Conservation (phyloP, 495 filamentous ascomycete genomes). For the Podospora anserina region DNA sequence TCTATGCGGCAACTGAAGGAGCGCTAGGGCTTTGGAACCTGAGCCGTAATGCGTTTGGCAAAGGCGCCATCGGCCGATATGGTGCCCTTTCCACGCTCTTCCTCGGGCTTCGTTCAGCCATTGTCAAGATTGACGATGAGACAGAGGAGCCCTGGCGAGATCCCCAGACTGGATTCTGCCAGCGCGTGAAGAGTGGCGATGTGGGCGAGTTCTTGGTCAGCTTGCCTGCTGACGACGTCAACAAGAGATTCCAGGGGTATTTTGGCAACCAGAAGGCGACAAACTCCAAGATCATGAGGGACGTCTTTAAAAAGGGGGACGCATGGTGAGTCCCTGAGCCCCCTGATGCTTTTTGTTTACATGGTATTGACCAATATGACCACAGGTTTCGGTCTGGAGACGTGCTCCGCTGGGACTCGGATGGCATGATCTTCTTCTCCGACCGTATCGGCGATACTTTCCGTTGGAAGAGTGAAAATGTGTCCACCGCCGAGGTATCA, state of each 20-base stretch:
- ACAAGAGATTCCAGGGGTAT: slow-evolving; percentile 76
- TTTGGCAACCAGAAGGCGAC: slow-evolving; percentile 72
- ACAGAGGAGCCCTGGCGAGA: slow-evolving; percentile 70
- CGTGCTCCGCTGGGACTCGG: slow-evolving; percentile 65
- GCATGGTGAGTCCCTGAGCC: slow-evolving; percentile 45
- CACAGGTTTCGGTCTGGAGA: slow-evolving; percentile 74
- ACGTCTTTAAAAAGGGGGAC: slow-evolving; percentile 78
- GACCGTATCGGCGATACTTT: slow-evolving; percentile 93
- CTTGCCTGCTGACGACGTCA: slow-evolving; percentile 63
- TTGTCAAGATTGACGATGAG: slow-evolving; percentile 72
- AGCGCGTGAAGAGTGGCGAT: slow-evolving; percentile 56
- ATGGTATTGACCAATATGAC: background rate
- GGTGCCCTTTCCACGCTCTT: slow-evolving; percentile 59
- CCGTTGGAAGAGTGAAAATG: slow-evolving; percentile 96
- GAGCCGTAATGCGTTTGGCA: slow-evolving; percentile 65
- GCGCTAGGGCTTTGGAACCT: slow-evolving; percentile 68
- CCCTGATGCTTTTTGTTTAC: background rate
- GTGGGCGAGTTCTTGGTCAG: slow-evolving; percentile 74
- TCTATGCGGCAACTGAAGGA: slow-evolving; percentile 88
- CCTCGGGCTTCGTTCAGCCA: slow-evolving; percentile 42
- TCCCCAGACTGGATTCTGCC: slow-evolving; percentile 68
- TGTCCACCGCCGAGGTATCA: slow-evolving; percentile 77
- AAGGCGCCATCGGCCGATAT: slow-evolving; percentile 78
- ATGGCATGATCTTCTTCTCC: slow-evolving; percentile 77
- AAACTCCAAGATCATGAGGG: slow-evolving; percentile 69